Evolutionary conservation across 2,329 filamentous ascomycete species (phyloP), one percentile per base, ranked within the genome.

Genomic region (Kalaharituber pfeilii): DNA sequence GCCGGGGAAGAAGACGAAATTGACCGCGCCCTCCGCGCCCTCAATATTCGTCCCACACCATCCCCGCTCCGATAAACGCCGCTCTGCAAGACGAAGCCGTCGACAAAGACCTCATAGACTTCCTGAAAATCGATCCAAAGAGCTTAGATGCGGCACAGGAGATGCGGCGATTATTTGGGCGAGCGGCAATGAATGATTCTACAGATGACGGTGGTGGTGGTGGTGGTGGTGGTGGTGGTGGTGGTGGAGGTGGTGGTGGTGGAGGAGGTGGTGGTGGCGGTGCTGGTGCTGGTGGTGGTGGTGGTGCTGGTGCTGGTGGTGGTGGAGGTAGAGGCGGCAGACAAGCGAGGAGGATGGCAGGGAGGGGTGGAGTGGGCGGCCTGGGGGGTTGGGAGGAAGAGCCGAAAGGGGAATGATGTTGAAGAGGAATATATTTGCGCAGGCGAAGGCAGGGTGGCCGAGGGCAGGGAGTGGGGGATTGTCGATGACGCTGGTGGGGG

Each of bases 371-470:
- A n/a, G 71, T 77, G 49, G 71, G 78, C 7, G 80, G 82, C 56
- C 68, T n/a, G n/a, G n/a, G n/a, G n/a, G n/a, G n/a, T n/a, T n/a
- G n/a, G n/a, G n/a, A 79, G 49, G 75, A 79, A 64, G 75, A 72
- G 0, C 77, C 70, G 56, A 67, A 78, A 24, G 72, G 70, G 53
- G 71, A 75, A 4, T 47, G 13, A 13, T 47, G 24, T 18, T 47
- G 24, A 47, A 84, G 45, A 77, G 82, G 30, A 95, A 94, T 64
- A 75, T 85, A 11, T 89, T 94, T 65, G 79, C 94, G 56, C 83
- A 87, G 62, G 86, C 85, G 49, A 88, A 86, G 64, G 86, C 91
- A 59, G 79, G 84, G 51, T 95, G 88, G 88, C 88, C 87, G 2
- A 75, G 78, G 28, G 80, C 81, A 51, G 78, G 86, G 1, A 81